Percentiles rank a stretch among this genome's conserved stretches.
Conservation (phyloP, 2,329 filamentous ascomycete genomes). For the Neopestalotiopsis sp. region DNA sequence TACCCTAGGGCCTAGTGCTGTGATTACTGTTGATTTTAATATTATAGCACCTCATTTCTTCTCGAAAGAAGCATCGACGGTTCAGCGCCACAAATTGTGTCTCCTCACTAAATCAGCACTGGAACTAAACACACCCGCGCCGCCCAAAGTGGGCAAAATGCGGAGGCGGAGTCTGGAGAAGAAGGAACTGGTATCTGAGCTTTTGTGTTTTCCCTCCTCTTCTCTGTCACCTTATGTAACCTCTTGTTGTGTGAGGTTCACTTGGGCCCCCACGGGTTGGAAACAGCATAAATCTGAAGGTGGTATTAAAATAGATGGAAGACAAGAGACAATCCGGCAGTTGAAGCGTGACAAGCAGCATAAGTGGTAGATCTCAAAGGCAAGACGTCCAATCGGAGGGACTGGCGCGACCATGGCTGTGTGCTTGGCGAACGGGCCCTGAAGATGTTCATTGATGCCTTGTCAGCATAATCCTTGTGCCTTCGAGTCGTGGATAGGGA, state of each 20-base stretch:
- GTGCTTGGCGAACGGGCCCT: neutral
- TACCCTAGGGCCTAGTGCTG: no score
- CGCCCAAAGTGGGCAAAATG: neutral
- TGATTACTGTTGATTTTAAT: neutral
- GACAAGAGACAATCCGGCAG: slow-evolving; percentile 13
- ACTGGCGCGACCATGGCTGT: slow-evolving; percentile 3
- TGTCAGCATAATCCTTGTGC: neutral
- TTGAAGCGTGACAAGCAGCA: neutral
- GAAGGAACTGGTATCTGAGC: neutral
- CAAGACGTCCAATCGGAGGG: slow-evolving; percentile 16
- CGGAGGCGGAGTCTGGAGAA: slow-evolving; percentile 1
- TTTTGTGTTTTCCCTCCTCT: neutral
- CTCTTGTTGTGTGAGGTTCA: neutral
- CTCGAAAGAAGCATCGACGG: neutral
- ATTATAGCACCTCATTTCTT: neutral
- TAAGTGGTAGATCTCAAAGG: neutral
- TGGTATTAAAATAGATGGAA: slow-evolving; percentile 4
- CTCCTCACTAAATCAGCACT: no score
- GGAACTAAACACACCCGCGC: no score
- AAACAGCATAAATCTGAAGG: slow-evolving; percentile 12
- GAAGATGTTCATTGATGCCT: neutral
- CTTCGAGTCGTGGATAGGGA: neutral
- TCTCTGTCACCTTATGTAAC: neutral
- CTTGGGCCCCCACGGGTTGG: slow-evolving; percentile 16
- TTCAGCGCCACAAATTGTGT: neutral